These are phyloP conservation scores for Phytopythium ostracodes DNA, from an alignment of 352 stramenopile species.

Conservation along the genomic window DNA sequence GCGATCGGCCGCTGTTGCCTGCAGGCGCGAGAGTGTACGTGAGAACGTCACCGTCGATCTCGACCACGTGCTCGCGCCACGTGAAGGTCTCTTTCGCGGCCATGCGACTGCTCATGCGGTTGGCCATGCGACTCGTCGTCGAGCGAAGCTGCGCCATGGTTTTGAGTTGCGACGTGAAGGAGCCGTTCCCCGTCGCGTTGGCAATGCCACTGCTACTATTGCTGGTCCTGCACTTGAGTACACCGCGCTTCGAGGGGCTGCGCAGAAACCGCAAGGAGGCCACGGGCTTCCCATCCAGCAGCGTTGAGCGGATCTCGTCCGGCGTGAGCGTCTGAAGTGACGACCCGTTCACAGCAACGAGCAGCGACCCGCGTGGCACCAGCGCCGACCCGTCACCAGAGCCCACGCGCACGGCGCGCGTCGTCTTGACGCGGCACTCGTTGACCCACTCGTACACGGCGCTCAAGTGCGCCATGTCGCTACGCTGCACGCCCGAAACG, in stretches of 20 bases:
- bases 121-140: background rate
- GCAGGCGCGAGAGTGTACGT: constrained; percentile 27
- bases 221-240: constrained; percentile 38
- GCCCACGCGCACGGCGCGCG: constrained; percentile 28
- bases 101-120: background rate
- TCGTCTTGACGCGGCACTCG: constrained; percentile 42
- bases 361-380: constrained; percentile 45
- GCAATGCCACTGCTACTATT: background rate
- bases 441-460: constrained; percentile 55
- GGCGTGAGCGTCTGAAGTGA: constrained; percentile 53
- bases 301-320: constrained; percentile 33
- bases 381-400: constrained; percentile 13
- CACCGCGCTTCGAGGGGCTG: constrained; percentile 38
- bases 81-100: constrained; percentile 2
- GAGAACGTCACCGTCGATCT: constrained; percentile 59
- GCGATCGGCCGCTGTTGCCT: background rate
- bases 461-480: constrained; percentile 35
- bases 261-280: constrained; percentile 40
- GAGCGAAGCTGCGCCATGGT: constrained; percentile 34
- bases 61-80: constrained; percentile 63
- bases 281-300: constrained; percentile 24
- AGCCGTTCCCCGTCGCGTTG: background rate
- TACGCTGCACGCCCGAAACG: constrained; percentile 21
- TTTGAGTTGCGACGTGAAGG: constrained; percentile 39
- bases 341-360: constrained; percentile 59